Evolutionary conservation across 208 protist species (phyloP).

Genomic region (Acanthamoeba healyi): DNA sequence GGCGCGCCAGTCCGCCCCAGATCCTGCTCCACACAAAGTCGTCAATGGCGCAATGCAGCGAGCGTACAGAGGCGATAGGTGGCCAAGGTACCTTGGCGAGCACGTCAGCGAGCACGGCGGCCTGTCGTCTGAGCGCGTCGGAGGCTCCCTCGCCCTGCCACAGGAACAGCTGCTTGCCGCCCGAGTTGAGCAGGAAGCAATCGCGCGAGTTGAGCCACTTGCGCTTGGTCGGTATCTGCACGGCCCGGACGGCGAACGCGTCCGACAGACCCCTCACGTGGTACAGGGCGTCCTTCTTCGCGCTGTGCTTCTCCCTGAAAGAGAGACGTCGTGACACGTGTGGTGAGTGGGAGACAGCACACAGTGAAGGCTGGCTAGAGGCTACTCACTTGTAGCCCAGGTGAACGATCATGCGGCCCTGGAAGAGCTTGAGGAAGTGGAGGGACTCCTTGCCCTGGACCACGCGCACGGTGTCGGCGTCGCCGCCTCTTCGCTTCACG

Average conservation of each 20-base stretch:
- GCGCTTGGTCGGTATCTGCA: conserved; percentile 67
- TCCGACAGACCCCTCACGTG: conserved; percentile 32
- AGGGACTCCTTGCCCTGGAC: conserved; percentile 75
- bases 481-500: conserved; percentile 71
- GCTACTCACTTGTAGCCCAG: neutral
- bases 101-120: conserved; percentile 2
- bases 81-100: neutral
- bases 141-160: conserved; percentile 75
- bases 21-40: neutral
- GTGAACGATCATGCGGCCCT: conserved; percentile 71
- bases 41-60: too few relatives aligned
- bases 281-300: conserved; percentile 42
- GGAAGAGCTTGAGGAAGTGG: conserved; percentile 76
- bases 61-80: too few relatives aligned
- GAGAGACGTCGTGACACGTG: neutral
- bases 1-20: neutral
- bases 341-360: neutral
- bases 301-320: conserved; percentile 17
- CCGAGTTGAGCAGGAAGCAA: conserved; percentile 76
- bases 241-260: conserved; percentile 19
- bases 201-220: conserved; percentile 79
- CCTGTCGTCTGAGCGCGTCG: conserved; percentile 22
- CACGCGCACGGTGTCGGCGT: conserved; percentile 74
- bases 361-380: too few relatives aligned
- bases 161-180: conserved; percentile 25